Evolutionary conservation across 176 grass and related monocot genomes (phyloP), one percentile per base, ranked within the genome.

Genomic region (Avena eriantha): DNA sequence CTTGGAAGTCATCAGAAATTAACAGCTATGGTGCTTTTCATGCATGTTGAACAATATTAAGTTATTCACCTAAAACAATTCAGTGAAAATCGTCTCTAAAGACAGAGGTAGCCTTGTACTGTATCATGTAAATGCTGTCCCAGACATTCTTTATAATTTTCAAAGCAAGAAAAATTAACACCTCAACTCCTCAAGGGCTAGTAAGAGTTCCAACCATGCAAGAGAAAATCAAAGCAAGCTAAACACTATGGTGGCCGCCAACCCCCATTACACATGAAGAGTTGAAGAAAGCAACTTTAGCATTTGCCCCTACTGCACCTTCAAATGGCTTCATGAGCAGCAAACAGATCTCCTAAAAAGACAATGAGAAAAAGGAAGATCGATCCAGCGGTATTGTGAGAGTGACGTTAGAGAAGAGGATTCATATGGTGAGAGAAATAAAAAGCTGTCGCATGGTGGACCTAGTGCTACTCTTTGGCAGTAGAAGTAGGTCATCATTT

Each of bases 371-470:
- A 22, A 18, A 60, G 36, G 24, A 70, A 48, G 10, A 45, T 59
- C 18, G 73, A 54, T 72, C 46, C 48, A 68, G 21, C 68, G 19
- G 29, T 83, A 87, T 80, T 66, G 36, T 80, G 85, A 87, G 75
- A 76, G 68, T 29, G 85, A 87, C 76, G 67, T 54, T 50, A 87
- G 58, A 84, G 89, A 76, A 79, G 58, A 43, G 51, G 31, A 80
- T 83, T 76, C 85, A 50, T 68, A 60, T 13, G n/a, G 10, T 1
- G 5, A 75, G 73, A 54, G 10, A 59, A 72, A 87, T 76, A 74
- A 79, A 80, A 49, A 26, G 49, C 80, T 75, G 75, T 9, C 65
- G 56, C 55, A 33, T 24, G 18, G 47, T 57, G 73, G 35, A 19
- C 73, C 56, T 82, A 71, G 64, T 77, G n/a, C 50, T 65, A 56